Percentiles rank a stretch among this genome's conserved stretches.
phyloP scores from a whole-genome alignment of 208 protist species.

The Wallacemonas sp. region DNA sequence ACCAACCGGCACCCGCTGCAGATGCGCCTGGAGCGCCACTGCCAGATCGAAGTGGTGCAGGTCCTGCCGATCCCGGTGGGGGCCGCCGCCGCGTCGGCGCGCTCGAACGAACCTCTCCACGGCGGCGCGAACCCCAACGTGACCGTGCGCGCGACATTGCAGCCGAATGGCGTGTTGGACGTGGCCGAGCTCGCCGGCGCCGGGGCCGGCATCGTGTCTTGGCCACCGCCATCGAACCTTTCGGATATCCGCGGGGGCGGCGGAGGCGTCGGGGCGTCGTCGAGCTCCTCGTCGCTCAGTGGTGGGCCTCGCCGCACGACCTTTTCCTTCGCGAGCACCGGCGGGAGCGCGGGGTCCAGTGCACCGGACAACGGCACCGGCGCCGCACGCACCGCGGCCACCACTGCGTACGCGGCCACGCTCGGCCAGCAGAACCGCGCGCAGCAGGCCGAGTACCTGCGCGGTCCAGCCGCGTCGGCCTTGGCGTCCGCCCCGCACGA shows the following conservation, averaged over 20 bases:
- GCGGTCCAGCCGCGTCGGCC: not conserved
- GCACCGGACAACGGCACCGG: no score
- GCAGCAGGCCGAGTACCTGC: constrained; percentile 49
- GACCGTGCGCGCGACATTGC: constrained; percentile 52
- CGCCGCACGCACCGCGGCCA: constrained; percentile 29
- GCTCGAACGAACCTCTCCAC: not conserved
- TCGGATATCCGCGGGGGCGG: no score
- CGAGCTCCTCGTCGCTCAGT: constrained; percentile 51
- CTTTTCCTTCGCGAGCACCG: constrained; percentile 41
- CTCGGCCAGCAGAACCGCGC: constrained; percentile 36
- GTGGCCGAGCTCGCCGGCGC: constrained; percentile 35
- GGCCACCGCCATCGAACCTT: no score
- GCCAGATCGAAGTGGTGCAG: constrained; percentile 76
- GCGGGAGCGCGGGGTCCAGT: not conserved
- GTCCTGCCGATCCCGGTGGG: constrained; percentile 44
- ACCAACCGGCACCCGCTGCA: constrained; percentile 73
- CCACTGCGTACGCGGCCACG: constrained; percentile 47
- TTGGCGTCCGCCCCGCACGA: constrained; percentile 29
- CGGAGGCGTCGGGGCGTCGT: constrained; percentile 26
- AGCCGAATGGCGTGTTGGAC: constrained; percentile 57
- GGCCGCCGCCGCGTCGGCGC: not conserved
- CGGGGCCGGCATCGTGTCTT: no score
- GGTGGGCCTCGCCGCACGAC: constrained; percentile 52
- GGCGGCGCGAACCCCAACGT: constrained; percentile 26
- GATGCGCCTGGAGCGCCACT: constrained; percentile 66